Percentiles rank a stretch among this genome's conserved stretches.
phyloP scores from a whole-genome alignment of 306 rosid species.

The Prunus davidiana region DNA sequence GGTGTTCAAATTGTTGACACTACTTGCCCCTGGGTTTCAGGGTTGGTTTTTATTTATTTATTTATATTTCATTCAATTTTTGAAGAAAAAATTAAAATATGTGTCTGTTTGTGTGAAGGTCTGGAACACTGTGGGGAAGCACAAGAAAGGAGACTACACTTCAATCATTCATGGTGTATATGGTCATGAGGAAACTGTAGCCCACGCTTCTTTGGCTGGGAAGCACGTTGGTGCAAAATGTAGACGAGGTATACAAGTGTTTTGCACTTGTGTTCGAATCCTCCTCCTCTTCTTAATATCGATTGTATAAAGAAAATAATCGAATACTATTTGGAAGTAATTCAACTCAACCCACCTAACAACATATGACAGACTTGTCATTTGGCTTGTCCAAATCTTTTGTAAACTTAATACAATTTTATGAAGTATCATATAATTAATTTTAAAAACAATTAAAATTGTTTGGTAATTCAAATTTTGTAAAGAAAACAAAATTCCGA shows the following conservation, averaged over 20 bases:
- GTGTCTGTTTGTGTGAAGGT: slow-evolving; percentile 41
- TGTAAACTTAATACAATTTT: no score
- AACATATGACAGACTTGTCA: no score
- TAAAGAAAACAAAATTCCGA: no score
- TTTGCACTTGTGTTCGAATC: not conserved
- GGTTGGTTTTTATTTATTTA: slow-evolving; percentile 33
- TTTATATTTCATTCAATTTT: not conserved
- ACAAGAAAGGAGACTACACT: slow-evolving; percentile 86
- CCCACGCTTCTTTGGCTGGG: slow-evolving; percentile 95
- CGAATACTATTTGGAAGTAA: no score
- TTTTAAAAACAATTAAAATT: no score
- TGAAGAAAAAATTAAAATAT: not conserved
- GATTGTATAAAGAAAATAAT: no score
- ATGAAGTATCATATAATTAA: no score
- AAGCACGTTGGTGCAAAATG: slow-evolving; percentile 76
- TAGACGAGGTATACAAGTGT: slow-evolving; percentile 57
- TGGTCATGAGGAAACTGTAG: slow-evolving; percentile 89
- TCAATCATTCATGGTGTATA: slow-evolving; percentile 85
- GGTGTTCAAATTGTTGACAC: slow-evolving; percentile 91
- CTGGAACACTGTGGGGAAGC: slow-evolving; percentile 87
- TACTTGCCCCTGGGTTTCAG: slow-evolving; percentile 96
- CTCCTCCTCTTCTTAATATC: not conserved
- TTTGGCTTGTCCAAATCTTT: no score
- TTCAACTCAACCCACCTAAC: no score
- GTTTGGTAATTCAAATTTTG: no score